A percentile compares a stretch with the other conserved stretches of the same genome.
Evolutionary conservation across 2,329 filamentous ascomycete species (phyloP).

Genomic region (Pezicula carpinea): DNA sequence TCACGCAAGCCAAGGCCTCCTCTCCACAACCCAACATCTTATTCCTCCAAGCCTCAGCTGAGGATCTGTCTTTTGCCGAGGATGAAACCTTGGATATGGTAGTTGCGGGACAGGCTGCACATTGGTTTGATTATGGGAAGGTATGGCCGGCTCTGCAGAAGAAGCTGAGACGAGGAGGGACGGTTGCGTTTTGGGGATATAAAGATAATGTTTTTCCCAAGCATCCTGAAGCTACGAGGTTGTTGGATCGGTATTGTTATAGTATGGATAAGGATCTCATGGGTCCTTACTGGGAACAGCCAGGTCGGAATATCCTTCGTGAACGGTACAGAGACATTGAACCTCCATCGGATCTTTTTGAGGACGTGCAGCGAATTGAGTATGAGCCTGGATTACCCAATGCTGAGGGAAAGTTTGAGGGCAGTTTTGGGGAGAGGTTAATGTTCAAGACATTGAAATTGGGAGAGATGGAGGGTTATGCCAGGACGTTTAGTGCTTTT

Average conservation of each 20-base stretch:
- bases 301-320: conserved; percentile 51
- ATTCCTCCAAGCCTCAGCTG: conserved; percentile 46
- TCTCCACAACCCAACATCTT: conserved; percentile 36
- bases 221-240: conserved; percentile 43
- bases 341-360: conserved; percentile 48
- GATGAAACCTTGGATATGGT: conserved; percentile 48
- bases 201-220: conserved; percentile 58
- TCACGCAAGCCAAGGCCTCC: conserved; percentile 43
- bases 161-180: conserved; percentile 49
- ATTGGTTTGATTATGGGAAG: conserved; percentile 59
- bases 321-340: conserved; percentile 45
- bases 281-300: conserved; percentile 57
- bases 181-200: conserved; percentile 63
- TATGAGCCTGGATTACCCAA: conserved; percentile 46
- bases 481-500: conserved; percentile 56
- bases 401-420: conserved; percentile 33
- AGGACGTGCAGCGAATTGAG: conserved; percentile 45
- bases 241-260: conserved; percentile 54
- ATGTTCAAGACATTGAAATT: conserved; percentile 50
- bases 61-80: conserved; percentile 46
- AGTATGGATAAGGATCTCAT: conserved; percentile 44
- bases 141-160: conserved; percentile 52
- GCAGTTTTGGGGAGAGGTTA: conserved; percentile 38
- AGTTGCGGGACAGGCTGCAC: conserved; percentile 51
- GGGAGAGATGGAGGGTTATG: conserved; percentile 55